Conservation (phyloP, 2,329 filamentous ascomycete species). For the Ophiostoma sp. region DNA sequence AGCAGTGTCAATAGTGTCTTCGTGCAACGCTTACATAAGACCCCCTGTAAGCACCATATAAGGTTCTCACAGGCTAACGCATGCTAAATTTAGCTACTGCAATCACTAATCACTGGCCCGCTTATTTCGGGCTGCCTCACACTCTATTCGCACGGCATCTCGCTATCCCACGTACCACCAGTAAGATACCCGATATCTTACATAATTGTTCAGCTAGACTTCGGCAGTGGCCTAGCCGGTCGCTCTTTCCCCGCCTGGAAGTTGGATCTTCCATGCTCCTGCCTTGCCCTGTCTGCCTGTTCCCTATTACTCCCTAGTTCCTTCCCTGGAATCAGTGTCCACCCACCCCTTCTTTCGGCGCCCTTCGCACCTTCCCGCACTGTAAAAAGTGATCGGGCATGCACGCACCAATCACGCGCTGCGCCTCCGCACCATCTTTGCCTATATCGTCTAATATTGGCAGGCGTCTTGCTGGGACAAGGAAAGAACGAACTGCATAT, state of each 20-base stretch:
- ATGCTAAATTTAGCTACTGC: no score
- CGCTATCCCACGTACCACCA: no score
- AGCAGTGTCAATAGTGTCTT: no score
- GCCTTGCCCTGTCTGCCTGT: neutral
- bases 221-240: slow-evolving; percentile 1
- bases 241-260: slow-evolving; percentile 5
- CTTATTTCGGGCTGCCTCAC: no score
- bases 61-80: no score
- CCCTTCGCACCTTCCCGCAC: neutral
- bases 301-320: neutral
- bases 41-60: no score
- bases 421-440: slow-evolving; percentile 7
- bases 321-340: slow-evolving; percentile 3
- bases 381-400: neutral
- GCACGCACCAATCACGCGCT: neutral
- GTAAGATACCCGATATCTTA: neutral
- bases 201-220: neutral
- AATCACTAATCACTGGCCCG: no score
- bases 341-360: neutral
- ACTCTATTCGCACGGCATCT: no score
- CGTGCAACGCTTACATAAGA: no score
- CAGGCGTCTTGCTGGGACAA: neutral
- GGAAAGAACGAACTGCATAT: slow-evolving; percentile 1
- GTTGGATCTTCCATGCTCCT: neutral
- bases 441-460: neutral